Evolutionary conservation across 176 grass and related monocot species (phyloP).

Genomic region (Melocanna baccifera): DNA sequence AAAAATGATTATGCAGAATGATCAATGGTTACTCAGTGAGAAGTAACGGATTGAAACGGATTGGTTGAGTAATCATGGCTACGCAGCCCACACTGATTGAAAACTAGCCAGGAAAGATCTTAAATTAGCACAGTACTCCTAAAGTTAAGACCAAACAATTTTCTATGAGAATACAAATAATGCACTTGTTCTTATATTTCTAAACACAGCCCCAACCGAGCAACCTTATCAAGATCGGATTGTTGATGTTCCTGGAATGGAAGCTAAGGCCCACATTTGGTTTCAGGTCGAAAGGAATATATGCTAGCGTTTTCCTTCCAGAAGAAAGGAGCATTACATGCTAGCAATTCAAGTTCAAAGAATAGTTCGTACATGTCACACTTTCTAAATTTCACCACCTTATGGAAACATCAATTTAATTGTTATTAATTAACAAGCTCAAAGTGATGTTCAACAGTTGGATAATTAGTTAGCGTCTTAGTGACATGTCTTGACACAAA

Average conservation of each 20-base stretch:
- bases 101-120: neutral
- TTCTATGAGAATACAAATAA: neutral
- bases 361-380: neutral
- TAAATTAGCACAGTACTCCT: neutral
- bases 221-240: neutral
- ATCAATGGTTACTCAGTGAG: neutral
- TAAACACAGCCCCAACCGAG: neutral
- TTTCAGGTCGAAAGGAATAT: neutral
- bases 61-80: neutral
- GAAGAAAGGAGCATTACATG: constrained; percentile 4
- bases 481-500: neutral
- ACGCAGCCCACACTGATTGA: neutral
- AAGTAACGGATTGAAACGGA: neutral
- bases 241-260: neutral
- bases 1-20: neutral
- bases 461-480: neutral
- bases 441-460: neutral
- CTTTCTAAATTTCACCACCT: neutral
- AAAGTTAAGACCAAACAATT: neutral
- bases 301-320: neutral
- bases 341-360: constrained; percentile 15
- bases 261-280: neutral
- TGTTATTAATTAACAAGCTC: neutral
- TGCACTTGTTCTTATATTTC: neutral
- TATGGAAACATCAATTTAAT: neutral